These are phyloP conservation scores for Aspergillus glaucus DNA, from an alignment of 2,329 filamentous ascomycete genomes.

Conservation along the genomic window DNA sequence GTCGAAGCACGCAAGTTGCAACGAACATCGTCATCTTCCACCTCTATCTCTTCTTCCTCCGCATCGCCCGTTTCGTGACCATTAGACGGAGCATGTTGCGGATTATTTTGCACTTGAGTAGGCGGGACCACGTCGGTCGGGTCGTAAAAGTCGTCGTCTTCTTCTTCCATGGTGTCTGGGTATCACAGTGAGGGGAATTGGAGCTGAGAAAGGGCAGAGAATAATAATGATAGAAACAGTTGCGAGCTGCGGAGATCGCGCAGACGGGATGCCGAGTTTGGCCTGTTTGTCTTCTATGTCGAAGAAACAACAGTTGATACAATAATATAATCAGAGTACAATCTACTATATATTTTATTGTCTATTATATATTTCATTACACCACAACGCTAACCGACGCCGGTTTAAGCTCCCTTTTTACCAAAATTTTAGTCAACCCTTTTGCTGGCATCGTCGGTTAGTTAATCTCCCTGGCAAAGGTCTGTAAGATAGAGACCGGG, in stretches of 20 bases:
- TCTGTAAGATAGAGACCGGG: too few relatives aligned
- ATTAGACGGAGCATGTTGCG: constrained; percentile 20
- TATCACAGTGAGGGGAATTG: constrained; percentile 3
- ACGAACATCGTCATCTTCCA: constrained; percentile 31
- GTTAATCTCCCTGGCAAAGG: too few relatives aligned
- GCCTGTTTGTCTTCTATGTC: constrained; percentile 11
- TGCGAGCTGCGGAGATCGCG: constrained; percentile 12
- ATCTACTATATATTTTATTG: neutral
- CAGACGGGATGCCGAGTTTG: constrained; percentile 11
- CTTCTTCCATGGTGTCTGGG: constrained; percentile 36
- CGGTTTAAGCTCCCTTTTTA: too few relatives aligned
- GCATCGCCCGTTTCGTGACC: constrained; percentile 29
- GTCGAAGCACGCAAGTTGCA: neutral
- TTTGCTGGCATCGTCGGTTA: too few relatives aligned
- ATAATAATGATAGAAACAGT: constrained; percentile 3
- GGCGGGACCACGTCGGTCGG: constrained; percentile 33
- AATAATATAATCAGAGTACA: neutral
- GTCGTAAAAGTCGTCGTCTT: constrained; percentile 44
- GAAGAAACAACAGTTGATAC: neutral
- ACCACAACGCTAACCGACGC: too few relatives aligned
- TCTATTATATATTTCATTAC: neutral
- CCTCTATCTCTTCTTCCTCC: constrained; percentile 38
- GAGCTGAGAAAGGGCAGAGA: constrained; percentile 2
- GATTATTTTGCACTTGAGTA: constrained; percentile 22
- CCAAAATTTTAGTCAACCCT: too few relatives aligned